These are phyloP conservation scores for Marasmius sp. DNA, from an alignment of 1,284 basidiomycete genomes.

Conservation along the genomic window DNA sequence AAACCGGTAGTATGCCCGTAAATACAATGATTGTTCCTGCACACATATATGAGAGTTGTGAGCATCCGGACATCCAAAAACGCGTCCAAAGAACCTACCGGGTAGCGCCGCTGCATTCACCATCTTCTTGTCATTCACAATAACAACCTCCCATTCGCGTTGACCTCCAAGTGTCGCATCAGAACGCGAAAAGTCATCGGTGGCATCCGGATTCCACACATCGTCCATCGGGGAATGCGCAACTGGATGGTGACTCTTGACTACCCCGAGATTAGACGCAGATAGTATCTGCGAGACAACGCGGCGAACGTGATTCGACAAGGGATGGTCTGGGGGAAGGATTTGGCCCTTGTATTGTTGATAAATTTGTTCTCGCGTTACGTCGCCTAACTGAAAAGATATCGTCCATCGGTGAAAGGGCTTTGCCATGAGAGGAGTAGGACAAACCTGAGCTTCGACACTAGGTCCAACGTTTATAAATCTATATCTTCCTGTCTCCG, in stretches of 20 bases:
- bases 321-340: conserved; percentile 69
- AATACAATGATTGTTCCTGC: conserved; percentile 52
- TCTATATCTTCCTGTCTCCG: conserved; percentile 80
- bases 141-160: conserved; percentile 74
- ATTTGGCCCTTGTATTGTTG: conserved; percentile 56
- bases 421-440: background rate
- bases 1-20: conserved; percentile 85
- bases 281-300: conserved; percentile 76
- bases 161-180: conserved; percentile 23
- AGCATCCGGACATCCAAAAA: background rate
- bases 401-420: background rate
- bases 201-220: conserved; percentile 20
- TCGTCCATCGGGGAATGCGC: conserved; percentile 16
- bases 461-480: conserved; percentile 77
- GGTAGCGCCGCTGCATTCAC: conserved; percentile 84
- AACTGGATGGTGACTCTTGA: conserved; percentile 35
- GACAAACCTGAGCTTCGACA: conserved; percentile 52
- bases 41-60: background rate
- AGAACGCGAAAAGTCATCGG: conserved; percentile 34
- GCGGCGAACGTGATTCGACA: conserved; percentile 64
- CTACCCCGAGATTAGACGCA: conserved; percentile 67
- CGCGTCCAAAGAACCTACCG: conserved; percentile 41
- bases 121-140: conserved; percentile 73
- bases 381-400: conserved; percentile 44
- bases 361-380: conserved; percentile 52